Base-by-base conservation (phyloP, 2,329 filamentous ascomycete genomes). In the Neonectria punicea region DNA sequence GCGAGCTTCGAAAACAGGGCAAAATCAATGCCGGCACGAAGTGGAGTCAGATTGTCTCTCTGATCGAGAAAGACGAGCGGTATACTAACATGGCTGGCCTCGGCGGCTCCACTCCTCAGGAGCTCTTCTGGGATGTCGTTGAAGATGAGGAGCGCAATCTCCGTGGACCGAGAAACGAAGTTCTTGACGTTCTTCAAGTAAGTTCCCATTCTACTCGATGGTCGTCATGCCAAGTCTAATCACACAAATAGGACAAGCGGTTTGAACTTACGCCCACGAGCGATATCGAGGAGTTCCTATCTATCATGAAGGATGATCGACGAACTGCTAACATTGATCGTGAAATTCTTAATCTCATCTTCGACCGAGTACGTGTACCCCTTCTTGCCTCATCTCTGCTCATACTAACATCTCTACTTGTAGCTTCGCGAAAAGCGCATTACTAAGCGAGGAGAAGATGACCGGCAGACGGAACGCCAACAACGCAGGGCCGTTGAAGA, bases 121-220 rank as follows among this genome's bases (percentile, higher is more conserved):
- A 98, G 74, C 84, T 99, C 7, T 98, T 99, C 82, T 98, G 95
- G 93, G 96, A 99, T 77, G 84, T 94, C 53, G 86, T 98, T 28
- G 96, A 98, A 78, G 94, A 97, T 78, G 94, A 98, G 78, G 95
- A 99, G 76, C 89, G 92, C 63, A 90, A 91, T n/a, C 84, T 98
- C 53, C 91, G 94, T 66, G 90, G 89, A 54, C 90, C 91, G 53
- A 87, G 93, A 66, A 97, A 96, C 76, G 90, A 94, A 75, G 92
- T 97, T 43, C 83, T 96, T 69, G 94, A 97, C 80, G 93, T 96
- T 71, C 86, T 97, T 72, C 93, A 97, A 85, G 93, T 96, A 80
- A 84, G 90, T 82, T 46, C 18, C 20, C 20, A 11, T 46, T 9
- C 9, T 25, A 2, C 25, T 11, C 18, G 46, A 41, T 16, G n/a